phyloP scores from a whole-genome alignment of 306 rosid species.

The Dryas octopetala region DNA sequence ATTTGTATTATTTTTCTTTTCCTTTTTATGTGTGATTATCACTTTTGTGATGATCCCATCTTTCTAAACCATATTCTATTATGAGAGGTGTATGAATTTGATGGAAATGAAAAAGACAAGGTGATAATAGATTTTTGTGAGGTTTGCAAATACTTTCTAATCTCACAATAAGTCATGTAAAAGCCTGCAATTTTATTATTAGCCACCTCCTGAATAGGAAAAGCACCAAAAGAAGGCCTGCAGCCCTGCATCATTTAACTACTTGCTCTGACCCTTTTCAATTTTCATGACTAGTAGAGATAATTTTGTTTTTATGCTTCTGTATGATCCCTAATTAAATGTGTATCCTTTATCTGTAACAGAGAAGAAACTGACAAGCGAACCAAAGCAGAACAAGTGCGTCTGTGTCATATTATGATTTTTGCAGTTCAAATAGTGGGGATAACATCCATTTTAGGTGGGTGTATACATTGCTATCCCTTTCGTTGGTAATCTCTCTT shows the following conservation, averaged over 20 bases:
- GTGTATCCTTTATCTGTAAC: slow-evolving; percentile 28
- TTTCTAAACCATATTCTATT: background rate
- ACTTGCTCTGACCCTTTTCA: background rate
- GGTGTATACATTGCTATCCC: slow-evolving; percentile 14
- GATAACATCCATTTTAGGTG: slow-evolving; percentile 34
- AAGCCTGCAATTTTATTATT: background rate
- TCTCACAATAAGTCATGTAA: background rate
- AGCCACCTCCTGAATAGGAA: background rate
- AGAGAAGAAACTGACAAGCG: slow-evolving; percentile 69
- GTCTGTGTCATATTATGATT: slow-evolving; percentile 71
- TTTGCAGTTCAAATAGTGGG: slow-evolving; percentile 25
- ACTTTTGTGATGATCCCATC: background rate
- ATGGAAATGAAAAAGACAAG: background rate
- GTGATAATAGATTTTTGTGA: background rate
- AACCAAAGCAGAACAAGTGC: slow-evolving; percentile 57
- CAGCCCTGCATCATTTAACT: background rate
- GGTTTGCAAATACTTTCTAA: background rate
- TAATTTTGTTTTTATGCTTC: slow-evolving; percentile 9
- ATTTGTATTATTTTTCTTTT: background rate
- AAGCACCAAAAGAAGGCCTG: background rate
- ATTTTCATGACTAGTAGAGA: slow-evolving; percentile 5
- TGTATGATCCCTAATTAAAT: slow-evolving; percentile 9
- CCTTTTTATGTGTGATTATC: background rate
- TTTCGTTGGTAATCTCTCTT: slow-evolving; percentile 15
- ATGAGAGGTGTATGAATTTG: background rate